Base-by-base conservation (phyloP, 164 flowering plant genomes). In the Brasenia schreberi region DNA sequence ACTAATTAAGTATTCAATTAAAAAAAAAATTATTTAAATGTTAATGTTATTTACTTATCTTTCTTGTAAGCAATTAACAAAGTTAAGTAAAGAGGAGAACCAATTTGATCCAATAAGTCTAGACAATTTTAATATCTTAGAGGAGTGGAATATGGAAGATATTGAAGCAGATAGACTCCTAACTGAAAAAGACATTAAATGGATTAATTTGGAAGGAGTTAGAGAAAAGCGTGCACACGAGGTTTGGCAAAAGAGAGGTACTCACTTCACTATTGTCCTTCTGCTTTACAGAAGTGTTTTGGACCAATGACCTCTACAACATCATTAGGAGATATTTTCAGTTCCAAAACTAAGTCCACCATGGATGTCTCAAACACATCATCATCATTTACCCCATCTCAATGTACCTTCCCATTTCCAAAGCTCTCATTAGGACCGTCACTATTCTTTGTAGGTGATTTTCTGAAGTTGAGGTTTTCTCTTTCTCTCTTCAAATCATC, bases 261-360 rank as follows among this genome's bases (percentile, higher is more conserved):
- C 96, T 85, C 80, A 93, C 98, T 80, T 80, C 80, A 76, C 77
- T 74, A 93, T 87, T 23, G 81, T 87, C 72, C 69, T 81, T 74
- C 98, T 79, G 89, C 84, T 77, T 84, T 84, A 90, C 89, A 87
- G 75, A 90, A 88, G 23, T 81, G 84, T 59, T 89, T 86, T 72
- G 80, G 85, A 39, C 97, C 94, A 17, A 89, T 83, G 42, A 81
- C 65, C 66, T 80, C 83, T 0, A 89, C 85, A 66, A 90, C 85
- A 73, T 86, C 86, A 76, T 87, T 92, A 23, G 91, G 85, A 45
- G 85, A 79, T 67, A 87, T 71, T 49, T 73, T 82, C 66, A 77
- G 17, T 59, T 71, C 83, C 33, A 80, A 77, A 45, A 71, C 42
- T 19, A 81, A 79, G 49, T 86, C 89, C 73, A 81, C 77, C 69